Base-by-base conservation (phyloP, 2,329 filamentous ascomycete species). In the Knufia petricola region DNA sequence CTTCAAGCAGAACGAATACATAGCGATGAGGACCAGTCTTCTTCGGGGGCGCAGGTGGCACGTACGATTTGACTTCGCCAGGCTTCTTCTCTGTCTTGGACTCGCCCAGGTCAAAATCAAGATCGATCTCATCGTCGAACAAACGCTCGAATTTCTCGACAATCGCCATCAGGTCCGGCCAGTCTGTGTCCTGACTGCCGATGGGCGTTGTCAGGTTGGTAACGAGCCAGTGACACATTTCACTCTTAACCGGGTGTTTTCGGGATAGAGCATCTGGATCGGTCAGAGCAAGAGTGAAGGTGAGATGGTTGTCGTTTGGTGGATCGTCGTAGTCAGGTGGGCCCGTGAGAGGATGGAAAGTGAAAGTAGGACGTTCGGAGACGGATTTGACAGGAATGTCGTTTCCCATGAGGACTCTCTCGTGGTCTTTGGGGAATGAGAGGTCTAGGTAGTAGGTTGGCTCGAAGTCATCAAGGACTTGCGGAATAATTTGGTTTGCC, bases 381-480 rank as follows among this genome's bases (percentile, higher is more conserved):
- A 74, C 59, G 13, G 66, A 55, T 20, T 66, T 64, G 9, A 71
- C 68, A 8, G 69, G 62, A 54, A 77, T 59, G 15, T 68, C 75
- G 61, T 81, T 81, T 26, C 79, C 79, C 1, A 81, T 64, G 1
- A 65, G 55, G 17, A 76, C 71, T 19, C 61, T 59, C 37, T 67
- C 64, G 48, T 72, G 59, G 12, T 60, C 64, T 1, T 66, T 61
- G 49, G 71, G 69, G 63, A 75, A 76, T 34, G 63, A 66, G 7
- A 76, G 64, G 38, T 68, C 64, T 34, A 82, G 58, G 32, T 70
- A 68, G 46, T 79, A 65, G 4, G 67, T 67, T 4, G 79, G 78
- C 2, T 69, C 61, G 61, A 83, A 82, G 52, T 77, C 71, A 54
- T 81, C 72, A 50, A 82, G 70, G 17, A 82, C 77, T 31, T 77